These are phyloP conservation scores for Irpex lacteus DNA, from an alignment of 1,284 basidiomycete species.

Conservation along the genomic window DNA sequence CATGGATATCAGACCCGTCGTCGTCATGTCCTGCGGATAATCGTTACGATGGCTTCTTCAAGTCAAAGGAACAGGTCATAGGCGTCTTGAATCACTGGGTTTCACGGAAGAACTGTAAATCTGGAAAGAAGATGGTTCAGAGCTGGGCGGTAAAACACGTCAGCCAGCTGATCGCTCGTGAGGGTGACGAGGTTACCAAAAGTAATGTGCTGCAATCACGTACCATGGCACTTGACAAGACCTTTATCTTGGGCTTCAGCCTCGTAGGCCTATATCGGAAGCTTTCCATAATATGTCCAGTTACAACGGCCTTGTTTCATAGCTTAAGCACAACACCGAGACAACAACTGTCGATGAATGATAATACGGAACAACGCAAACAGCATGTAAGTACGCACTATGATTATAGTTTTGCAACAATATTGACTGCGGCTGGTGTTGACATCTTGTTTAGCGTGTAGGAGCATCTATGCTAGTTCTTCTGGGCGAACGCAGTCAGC, in stretches of 20 bases:
- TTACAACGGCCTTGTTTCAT: not conserved
- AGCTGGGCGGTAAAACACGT: not conserved
- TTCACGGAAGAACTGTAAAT: not conserved
- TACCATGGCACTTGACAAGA: not conserved
- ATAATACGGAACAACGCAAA: not conserved
- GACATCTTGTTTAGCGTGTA: conserved; percentile 8
- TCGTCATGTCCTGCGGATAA: not conserved
- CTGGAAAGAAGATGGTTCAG: not conserved
- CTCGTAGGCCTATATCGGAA: not conserved
- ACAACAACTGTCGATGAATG: not conserved
- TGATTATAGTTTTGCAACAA: not conserved
- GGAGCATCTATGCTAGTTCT: conserved; percentile 5
- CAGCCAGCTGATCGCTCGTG: not conserved
- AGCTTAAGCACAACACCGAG: conserved; percentile 6
- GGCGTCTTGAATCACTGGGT: not conserved
- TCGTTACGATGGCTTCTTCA: not conserved
- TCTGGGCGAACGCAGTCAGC: conserved; percentile 29
- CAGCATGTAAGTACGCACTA: not conserved
- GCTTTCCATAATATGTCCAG: not conserved
- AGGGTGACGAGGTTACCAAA: not conserved
- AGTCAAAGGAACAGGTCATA: not conserved
- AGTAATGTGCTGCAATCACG: conserved; percentile 2
- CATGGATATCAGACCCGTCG: not conserved
- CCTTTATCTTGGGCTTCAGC: conserved; percentile 2
- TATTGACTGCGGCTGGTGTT: not conserved